phyloP scores from a whole-genome alignment of 1,284 basidiomycete species.

The Cryptococcus depauperatus region DNA sequence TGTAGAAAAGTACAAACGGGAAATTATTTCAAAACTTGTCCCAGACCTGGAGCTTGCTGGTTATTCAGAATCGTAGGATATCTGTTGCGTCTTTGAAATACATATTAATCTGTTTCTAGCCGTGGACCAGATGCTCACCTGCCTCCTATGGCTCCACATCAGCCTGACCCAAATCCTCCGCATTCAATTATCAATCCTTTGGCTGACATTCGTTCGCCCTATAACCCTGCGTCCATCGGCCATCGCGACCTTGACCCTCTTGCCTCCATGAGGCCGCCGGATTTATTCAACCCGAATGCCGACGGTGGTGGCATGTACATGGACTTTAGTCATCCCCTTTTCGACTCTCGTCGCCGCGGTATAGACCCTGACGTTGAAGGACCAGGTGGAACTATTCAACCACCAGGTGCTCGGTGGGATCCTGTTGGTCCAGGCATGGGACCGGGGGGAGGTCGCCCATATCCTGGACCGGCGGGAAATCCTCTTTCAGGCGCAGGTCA shows the following conservation, averaged over 20 bases:
- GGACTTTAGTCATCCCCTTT: conserved; percentile 51
- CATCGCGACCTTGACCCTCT: conserved; percentile 50
- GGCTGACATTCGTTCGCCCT: neutral
- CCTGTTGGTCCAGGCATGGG: conserved; percentile 45
- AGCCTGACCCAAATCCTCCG: conserved; percentile 8
- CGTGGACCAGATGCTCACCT: neutral
- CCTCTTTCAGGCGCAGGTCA: conserved; percentile 32
- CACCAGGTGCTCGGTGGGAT: conserved; percentile 51
- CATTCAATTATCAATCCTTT: conserved; percentile 1
- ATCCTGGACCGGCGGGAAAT: conserved; percentile 29
- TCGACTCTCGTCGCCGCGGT: conserved; percentile 32
- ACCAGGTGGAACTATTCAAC: conserved; percentile 38
- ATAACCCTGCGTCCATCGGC: conserved; percentile 45
- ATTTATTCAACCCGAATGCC: conserved; percentile 21
- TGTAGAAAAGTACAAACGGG: conserved; percentile 40
- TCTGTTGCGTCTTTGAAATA: neutral
- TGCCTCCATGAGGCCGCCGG: conserved; percentile 33
- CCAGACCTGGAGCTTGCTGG: conserved; percentile 44
- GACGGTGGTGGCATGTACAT: conserved; percentile 49
- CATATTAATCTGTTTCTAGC: neutral
- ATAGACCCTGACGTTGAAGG: conserved; percentile 19
- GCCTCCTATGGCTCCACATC: conserved; percentile 20
- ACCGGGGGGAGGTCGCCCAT: conserved; percentile 10
- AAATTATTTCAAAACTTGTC: conserved; percentile 44
- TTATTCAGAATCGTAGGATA: conserved; percentile 38